A percentile compares a stretch with the other conserved stretches of the same genome.
phyloP scores from a whole-genome alignment of 371 early-diverging fungal species.

The Choanephora cucurbitarum region DNA sequence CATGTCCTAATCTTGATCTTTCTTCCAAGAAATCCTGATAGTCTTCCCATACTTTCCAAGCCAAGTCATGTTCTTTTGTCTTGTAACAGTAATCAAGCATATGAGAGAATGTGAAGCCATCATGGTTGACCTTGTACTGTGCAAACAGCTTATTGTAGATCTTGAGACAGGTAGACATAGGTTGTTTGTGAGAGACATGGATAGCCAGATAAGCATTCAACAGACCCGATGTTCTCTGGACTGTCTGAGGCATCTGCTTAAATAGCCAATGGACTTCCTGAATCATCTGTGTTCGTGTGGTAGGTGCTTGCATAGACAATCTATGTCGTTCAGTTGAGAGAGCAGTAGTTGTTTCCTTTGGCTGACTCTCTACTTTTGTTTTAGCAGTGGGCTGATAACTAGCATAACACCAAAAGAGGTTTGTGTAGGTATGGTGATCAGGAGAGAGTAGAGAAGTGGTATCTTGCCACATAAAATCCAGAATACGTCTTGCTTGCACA shows the following conservation, averaged over 20 bases:
- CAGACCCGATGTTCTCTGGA: constrained; percentile 48
- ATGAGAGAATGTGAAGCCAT: constrained; percentile 59
- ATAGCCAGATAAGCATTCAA: constrained; percentile 65
- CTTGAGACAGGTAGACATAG: constrained; percentile 34
- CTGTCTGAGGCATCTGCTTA: constrained; percentile 30
- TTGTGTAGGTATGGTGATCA: constrained; percentile 62
- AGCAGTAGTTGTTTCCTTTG: not conserved
- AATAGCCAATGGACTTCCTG: constrained; percentile 47
- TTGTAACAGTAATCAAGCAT: constrained; percentile 55
- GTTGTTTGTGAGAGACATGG: constrained; percentile 58
- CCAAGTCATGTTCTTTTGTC: constrained; percentile 43
- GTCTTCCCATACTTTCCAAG: constrained; percentile 60
- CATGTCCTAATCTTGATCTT: constrained; percentile 8
- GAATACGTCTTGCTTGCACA: constrained; percentile 60
- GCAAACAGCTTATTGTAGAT: constrained; percentile 53
- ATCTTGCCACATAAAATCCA: constrained; percentile 58
- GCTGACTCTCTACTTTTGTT: no score
- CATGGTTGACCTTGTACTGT: constrained; percentile 40
- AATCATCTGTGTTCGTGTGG: constrained; percentile 41
- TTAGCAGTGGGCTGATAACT: no score
- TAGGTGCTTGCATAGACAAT: constrained; percentile 35
- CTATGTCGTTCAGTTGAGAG: constrained; percentile 15
- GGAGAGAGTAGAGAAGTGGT: constrained; percentile 45
- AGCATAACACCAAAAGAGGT: constrained; percentile 70
- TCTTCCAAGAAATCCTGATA: constrained; percentile 51